A percentile compares a stretch with the other conserved stretches of the same genome.
These are phyloP conservation scores for Dendryphion nanum DNA, from an alignment of 2,329 filamentous ascomycete genomes.

Conservation along the genomic window DNA sequence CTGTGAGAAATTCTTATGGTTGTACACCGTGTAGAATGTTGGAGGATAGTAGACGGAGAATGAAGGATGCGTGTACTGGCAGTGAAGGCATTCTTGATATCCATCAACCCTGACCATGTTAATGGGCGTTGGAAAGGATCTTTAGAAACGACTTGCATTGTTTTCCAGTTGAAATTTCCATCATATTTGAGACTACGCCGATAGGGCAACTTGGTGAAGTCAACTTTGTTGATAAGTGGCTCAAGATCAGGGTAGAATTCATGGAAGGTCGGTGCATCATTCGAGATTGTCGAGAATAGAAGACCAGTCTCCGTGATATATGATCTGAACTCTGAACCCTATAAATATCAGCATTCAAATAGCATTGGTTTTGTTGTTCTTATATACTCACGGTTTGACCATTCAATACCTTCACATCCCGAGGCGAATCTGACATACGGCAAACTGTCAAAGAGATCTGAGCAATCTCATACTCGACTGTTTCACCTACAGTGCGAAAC, in stretches of 20 bases:
- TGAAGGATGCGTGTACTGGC: slow-evolving; percentile 58
- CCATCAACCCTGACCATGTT: slow-evolving; percentile 55
- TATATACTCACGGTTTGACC: slow-evolving; percentile 37
- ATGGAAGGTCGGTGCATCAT: slow-evolving; percentile 49
- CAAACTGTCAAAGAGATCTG: slow-evolving; percentile 44
- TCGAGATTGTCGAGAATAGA: slow-evolving; percentile 52
- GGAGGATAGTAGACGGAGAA: slow-evolving; percentile 57
- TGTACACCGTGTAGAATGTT: slow-evolving; percentile 55
- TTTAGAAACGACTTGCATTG: slow-evolving; percentile 45
- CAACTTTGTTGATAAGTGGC: slow-evolving; percentile 47
- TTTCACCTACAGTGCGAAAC: slow-evolving; percentile 43
- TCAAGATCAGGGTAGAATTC: slow-evolving; percentile 56
- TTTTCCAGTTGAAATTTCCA: slow-evolving; percentile 60
- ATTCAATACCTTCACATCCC: slow-evolving; percentile 43
- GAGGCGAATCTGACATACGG: slow-evolving; percentile 30
- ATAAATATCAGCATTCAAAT: background rate
- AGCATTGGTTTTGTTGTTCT: background rate
- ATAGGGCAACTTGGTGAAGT: slow-evolving; percentile 55
- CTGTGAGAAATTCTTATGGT: slow-evolving; percentile 56
- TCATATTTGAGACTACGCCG: slow-evolving; percentile 55
- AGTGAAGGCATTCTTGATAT: slow-evolving; percentile 60
- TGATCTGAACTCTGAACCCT: slow-evolving; percentile 35
- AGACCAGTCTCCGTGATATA: slow-evolving; percentile 53
- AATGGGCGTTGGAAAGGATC: background rate
- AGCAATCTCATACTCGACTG: slow-evolving; percentile 52